Evolutionary conservation across 495 filamentous ascomycete species (phyloP).

Genomic region (Clohesyomyces aquaticus): DNA sequence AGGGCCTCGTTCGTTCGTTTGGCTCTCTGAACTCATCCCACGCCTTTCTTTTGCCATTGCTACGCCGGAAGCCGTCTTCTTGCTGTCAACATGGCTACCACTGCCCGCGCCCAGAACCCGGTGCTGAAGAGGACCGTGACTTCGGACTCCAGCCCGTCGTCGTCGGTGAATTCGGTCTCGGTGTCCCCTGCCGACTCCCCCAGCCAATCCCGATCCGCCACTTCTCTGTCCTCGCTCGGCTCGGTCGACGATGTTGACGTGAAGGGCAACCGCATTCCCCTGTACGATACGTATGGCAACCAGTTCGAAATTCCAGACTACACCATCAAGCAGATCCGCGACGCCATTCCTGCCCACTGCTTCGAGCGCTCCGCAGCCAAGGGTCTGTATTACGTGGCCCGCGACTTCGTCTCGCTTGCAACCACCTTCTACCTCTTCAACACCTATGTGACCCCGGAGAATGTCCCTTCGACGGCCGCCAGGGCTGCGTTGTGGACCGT

Average conservation of each 20-base stretch:
- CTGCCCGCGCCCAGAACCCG: conserved; percentile 59
- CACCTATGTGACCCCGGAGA: conserved; percentile 62
- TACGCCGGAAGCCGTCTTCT: neutral
- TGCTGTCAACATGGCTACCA: conserved; percentile 57
- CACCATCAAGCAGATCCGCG: conserved; percentile 78
- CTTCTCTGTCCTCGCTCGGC: conserved; percentile 86
- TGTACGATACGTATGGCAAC: conserved; percentile 73
- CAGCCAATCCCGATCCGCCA: conserved; percentile 62
- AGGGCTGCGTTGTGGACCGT: conserved; percentile 61
- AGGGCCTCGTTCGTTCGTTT: conserved; percentile 9
- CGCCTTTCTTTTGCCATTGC: conserved; percentile 23
- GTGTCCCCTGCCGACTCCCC: conserved; percentile 63
- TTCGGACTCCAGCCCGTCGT: conserved; percentile 56
- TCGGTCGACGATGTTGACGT: conserved; percentile 58
- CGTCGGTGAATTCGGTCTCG: conserved; percentile 63
- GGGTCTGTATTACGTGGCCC: conserved; percentile 68
- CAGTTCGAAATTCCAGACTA: conserved; percentile 74
- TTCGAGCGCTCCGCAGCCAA: conserved; percentile 69
- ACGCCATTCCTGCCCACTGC: conserved; percentile 83
- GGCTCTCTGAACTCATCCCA: neutral
- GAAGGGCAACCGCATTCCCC: conserved; percentile 45
- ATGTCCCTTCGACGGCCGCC: conserved; percentile 57
- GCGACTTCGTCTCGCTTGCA: conserved; percentile 67
- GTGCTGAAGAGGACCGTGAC: conserved; percentile 58
- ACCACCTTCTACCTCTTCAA: conserved; percentile 69